A percentile compares a stretch with the other conserved stretches of the same genome.
Evolutionary conservation across 2,329 filamentous ascomycete species (phyloP).

Genomic region (Cryphonectria japonica): DNA sequence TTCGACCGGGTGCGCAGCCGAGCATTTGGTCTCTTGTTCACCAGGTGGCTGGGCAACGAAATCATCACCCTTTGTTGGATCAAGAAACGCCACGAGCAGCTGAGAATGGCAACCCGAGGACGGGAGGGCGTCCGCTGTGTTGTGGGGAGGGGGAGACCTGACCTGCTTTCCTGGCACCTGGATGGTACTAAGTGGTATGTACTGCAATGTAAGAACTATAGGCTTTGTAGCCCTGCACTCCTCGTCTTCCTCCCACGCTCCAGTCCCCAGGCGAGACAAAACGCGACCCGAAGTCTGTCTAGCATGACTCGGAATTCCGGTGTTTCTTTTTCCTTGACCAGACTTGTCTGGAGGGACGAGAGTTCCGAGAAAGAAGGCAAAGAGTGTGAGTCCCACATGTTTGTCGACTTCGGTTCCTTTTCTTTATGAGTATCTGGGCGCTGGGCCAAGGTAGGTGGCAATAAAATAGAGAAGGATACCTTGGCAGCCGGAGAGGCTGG

Average conservation of each 20-base stretch:
- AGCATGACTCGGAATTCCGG: slow-evolving; percentile 5
- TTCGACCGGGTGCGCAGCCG: background rate
- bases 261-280: slow-evolving; percentile 3
- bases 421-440: background rate
- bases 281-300: background rate
- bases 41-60: background rate
- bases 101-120: background rate
- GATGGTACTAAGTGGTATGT: background rate
- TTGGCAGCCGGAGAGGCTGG: background rate
- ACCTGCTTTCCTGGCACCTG: background rate
- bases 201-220: background rate
- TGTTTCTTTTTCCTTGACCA: background rate
- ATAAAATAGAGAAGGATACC: background rate
- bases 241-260: background rate
- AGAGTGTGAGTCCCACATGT: background rate
- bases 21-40: background rate
- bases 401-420: background rate
- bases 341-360: background rate
- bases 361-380: background rate
- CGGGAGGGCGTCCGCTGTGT: background rate
- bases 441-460: background rate
- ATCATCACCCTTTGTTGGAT: background rate
- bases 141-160: background rate
- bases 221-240: background rate
- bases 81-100: background rate